A percentile compares a stretch with the other conserved stretches of the same genome.
phyloP scores from a whole-genome alignment of 2,329 filamentous ascomycete species.

The Scorias spongiosa region DNA sequence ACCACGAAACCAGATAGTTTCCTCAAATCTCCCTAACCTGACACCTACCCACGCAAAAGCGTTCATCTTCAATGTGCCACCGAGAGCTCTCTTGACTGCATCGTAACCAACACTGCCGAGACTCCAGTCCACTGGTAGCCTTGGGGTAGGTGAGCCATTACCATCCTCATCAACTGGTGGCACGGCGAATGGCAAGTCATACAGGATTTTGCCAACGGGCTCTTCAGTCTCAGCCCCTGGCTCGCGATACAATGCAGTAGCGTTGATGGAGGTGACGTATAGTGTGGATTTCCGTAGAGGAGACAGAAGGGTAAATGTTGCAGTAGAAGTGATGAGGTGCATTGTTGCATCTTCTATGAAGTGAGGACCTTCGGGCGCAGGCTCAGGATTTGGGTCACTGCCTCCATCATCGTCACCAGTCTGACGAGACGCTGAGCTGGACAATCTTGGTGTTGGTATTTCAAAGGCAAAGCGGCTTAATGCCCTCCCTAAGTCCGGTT shows the following conservation, averaged over 20 bases:
- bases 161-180: slow-evolving; percentile 36
- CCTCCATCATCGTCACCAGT: slow-evolving; percentile 19
- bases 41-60: slow-evolving; percentile 63
- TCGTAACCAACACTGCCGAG: slow-evolving; percentile 68
- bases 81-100: slow-evolving; percentile 62
- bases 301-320: slow-evolving; percentile 68
- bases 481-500: slow-evolving; percentile 56
- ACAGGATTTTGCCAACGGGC: slow-evolving; percentile 60
- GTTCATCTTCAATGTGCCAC: slow-evolving; percentile 64
- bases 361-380: slow-evolving; percentile 33
- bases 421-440: slow-evolving; percentile 31
- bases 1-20: slow-evolving; percentile 52
- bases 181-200: slow-evolving; percentile 58
- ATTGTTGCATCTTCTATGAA: slow-evolving; percentile 80
- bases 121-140: slow-evolving; percentile 68
- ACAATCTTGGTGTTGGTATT: slow-evolving; percentile 54
- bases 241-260: slow-evolving; percentile 61
- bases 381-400: slow-evolving; percentile 28
- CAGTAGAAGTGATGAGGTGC: slow-evolving; percentile 74
- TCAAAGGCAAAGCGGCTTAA: slow-evolving; percentile 58
- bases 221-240: slow-evolving; percentile 33
- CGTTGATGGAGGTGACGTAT: slow-evolving; percentile 65
- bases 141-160: slow-evolving; percentile 56
- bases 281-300: slow-evolving; percentile 60
- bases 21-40: slow-evolving; percentile 57